Base-by-base conservation (phyloP, 441 rosid species). In the Populus hybrid region DNA sequence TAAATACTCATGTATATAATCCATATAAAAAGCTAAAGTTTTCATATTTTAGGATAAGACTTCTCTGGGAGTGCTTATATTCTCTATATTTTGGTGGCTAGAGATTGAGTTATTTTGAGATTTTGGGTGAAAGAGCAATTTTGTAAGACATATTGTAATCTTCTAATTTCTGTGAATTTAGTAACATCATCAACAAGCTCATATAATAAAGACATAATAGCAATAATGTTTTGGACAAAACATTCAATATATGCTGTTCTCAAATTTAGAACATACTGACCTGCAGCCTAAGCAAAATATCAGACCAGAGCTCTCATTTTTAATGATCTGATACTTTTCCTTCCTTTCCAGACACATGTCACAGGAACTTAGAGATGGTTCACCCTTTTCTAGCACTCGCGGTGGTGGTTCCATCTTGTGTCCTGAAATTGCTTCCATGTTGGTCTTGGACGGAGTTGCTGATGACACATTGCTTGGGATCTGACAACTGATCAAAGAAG, bases 271-370 rank as follows among this genome's bases (percentile, higher is more conserved):
- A 72, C 42, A 53, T 30, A 76, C 79, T 59, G 28, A 76, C 75
- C 75, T 70, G 79, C 38, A 78, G 10, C 53, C 67, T n/a, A n/a
- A 28, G 76, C 76, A 78, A 61, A 72, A 8, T 42, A 66, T 18
- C 28, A 42, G 80, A 53, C 10, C 72, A 67, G 53, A 78, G 23
- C 69, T 18, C n/a, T 42, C 72, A 66, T 6, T 50, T 40, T 12
- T 71, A 12, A 66, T 26, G 34, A 72, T 18, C 40, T 66, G 53
- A 18, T 67, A 38, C 10, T 53, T 11, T 72, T 72, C 68, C 26
- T 42, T 66, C 71, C 40, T 50, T 20, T 67, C 28, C 14, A 20
- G 57, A 59, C 76, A 72, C 23, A 72, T 16, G 8, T 66, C 67
- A 53, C 76, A 66, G 57, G 53, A 72, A 66, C 53, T 8, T 2